Evolutionary conservation across 2,329 filamentous ascomycete species (phyloP), one percentile per base, ranked within the genome.

Genomic region (Penicillium hesseltinei): DNA sequence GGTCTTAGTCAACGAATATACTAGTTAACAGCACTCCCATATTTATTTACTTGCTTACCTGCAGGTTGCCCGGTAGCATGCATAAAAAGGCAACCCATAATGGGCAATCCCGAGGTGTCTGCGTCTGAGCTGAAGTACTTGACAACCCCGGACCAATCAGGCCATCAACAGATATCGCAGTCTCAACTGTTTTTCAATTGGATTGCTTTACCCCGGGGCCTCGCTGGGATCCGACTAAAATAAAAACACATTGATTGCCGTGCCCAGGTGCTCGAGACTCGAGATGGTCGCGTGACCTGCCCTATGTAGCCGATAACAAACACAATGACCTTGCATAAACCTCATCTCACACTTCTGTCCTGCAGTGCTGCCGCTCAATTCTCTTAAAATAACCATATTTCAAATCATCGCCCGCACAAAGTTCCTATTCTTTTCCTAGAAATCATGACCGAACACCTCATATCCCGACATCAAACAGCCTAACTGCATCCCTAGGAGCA

Each of bases 211-310:
- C 21, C 31, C 31, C 31, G 11, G 31, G 31, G 11, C 2, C 39
- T 51, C 38, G 25, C 31, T 19, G 23, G 19, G 4, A 25, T 23
- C 17, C 7, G n/a, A 21, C 39, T n/a, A 51, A 44, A 51, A 38
- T 38, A 19, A 36, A 3, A 50, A 7, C 6, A 38, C 13, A 8
- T 9, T 25, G 9, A 42, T 45, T 52, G 33, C 15, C 33, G 7
- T 35, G 6, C 11, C 35, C 17, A 38, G n/a, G 29, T 27, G 33
- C 25, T 42, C 17, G 19, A 27, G 31, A 43, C 36, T 54, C 36
- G 44, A 50, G 4, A 43, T 50, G 25, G 19, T 56, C 53, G 46
- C 31, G 23, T 56, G 46, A 56, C 31, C 39, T 44, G n/a, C 5
- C 27, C 6, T 21, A 19, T 38, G n/a, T 19, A 19, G 36, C n/a